These are phyloP conservation scores for Meira miltonrushii DNA, from an alignment of 1,284 basidiomycete species.

Conservation along the genomic window DNA sequence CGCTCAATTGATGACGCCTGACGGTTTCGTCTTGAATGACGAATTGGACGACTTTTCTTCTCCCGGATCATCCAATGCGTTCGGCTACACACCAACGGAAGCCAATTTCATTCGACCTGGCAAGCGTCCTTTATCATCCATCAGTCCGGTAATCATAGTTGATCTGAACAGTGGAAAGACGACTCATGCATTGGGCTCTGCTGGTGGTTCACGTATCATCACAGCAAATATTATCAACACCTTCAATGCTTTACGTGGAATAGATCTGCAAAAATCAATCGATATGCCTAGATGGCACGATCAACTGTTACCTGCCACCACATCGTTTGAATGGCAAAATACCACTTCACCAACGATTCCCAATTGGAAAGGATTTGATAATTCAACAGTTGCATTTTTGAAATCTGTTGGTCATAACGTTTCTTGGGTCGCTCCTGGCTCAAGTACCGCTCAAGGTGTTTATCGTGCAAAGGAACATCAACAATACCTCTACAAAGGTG, in stretches of 20 bases:
- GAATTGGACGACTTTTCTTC: conserved; percentile 55
- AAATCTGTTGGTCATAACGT: conserved; percentile 50
- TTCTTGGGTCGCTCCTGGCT: conserved; percentile 28
- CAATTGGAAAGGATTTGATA: conserved; percentile 49
- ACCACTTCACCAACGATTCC: conserved; percentile 26
- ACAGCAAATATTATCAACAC: conserved; percentile 53
- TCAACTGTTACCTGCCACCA: conserved; percentile 50
- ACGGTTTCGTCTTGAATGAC: conserved; percentile 46
- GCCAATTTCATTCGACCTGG: conserved; percentile 53
- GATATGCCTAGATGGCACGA: conserved; percentile 55
- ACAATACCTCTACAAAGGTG: conserved; percentile 25
- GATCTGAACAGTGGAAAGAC: conserved; percentile 48
- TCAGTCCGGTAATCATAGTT: conserved; percentile 53
- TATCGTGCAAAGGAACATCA: conserved; percentile 19
- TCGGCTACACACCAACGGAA: conserved; percentile 39
- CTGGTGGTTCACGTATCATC: conserved; percentile 55
- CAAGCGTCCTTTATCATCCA: conserved; percentile 54
- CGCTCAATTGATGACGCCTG: conserved; percentile 26
- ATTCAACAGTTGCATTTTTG: conserved; percentile 51
- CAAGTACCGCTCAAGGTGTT: conserved; percentile 36
- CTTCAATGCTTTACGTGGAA: conserved; percentile 37
- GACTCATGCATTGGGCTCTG: conserved; percentile 52
- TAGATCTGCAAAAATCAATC: conserved; percentile 26
- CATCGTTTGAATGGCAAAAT: conserved; percentile 49
- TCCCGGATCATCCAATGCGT: conserved; percentile 52